These are phyloP conservation scores for Crucihimalaya himalaica DNA, from an alignment of 345 rosid genomes.

Conservation along the genomic window DNA sequence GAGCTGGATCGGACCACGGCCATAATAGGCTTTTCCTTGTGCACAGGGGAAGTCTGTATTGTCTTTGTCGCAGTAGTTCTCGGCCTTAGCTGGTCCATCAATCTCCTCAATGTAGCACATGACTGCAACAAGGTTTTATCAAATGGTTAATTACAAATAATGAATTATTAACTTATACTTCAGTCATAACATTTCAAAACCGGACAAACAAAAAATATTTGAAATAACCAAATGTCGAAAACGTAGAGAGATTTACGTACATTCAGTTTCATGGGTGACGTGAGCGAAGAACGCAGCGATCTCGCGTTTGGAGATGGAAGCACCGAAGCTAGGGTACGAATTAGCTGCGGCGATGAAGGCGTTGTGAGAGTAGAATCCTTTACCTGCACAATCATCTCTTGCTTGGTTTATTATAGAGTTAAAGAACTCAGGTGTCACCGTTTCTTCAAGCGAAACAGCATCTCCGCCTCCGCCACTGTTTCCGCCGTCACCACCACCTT, in stretches of 20 bases:
- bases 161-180: no score
- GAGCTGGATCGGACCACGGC: conserved; percentile 68
- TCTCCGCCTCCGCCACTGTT: conserved; percentile 1
- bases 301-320: conserved; percentile 59
- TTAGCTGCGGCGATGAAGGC: conserved; percentile 53
- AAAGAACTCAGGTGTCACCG: conserved; percentile 61
- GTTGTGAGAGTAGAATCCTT: conserved; percentile 56
- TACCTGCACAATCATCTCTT: conserved; percentile 52
- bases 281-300: conserved; percentile 86
- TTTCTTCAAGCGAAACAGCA: conserved; percentile 42
- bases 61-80: conserved; percentile 45
- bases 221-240: not conserved
- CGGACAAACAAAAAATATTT: not conserved
- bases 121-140: conserved; percentile 35
- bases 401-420: conserved; percentile 57
- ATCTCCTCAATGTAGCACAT: conserved; percentile 61
- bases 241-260: not conserved
- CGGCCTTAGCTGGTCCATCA: conserved; percentile 41
- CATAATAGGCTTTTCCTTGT: conserved; percentile 53
- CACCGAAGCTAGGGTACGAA: conserved; percentile 55
- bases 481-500: conserved; percentile 9
- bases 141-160: no score
- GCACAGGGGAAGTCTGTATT: conserved; percentile 53
- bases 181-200: not conserved
- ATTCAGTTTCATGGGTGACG: conserved; percentile 69